A percentile compares a stretch with the other conserved stretches of the same genome.
Conservation (phyloP, 345 rosid species). For the Eucalyptus sp. region DNA sequence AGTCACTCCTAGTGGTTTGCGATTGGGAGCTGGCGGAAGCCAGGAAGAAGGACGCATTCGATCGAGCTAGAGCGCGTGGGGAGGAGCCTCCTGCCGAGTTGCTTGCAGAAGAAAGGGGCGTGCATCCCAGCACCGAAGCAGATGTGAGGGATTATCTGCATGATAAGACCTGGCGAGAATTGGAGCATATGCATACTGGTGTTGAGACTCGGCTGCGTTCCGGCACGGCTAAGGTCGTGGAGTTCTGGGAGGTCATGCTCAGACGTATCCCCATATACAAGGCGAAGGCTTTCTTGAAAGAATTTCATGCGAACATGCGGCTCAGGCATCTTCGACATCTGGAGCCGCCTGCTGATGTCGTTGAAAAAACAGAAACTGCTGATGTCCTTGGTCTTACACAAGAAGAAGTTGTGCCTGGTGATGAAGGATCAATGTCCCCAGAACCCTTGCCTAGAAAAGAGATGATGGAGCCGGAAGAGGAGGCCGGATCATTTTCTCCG, state of each 20-base stretch:
- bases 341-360: constrained; percentile 50
- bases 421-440: constrained; percentile 46
- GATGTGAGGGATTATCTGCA: constrained; percentile 71
- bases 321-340: constrained; percentile 12
- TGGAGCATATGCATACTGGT: constrained; percentile 50
- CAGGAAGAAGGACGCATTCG: constrained; percentile 52
- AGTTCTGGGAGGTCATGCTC: constrained; percentile 91
- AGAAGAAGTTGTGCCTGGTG: neutral
- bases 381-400: neutral
- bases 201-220: constrained; percentile 72
- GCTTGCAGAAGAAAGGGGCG: constrained; percentile 80
- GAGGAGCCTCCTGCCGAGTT: constrained; percentile 47
- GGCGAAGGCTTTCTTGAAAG: constrained; percentile 92
- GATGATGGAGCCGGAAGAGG: constrained; percentile 35
- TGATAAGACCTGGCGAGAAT: constrained; percentile 57
- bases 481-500: constrained; percentile 83
- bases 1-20: constrained; percentile 83
- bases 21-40: constrained; percentile 95
- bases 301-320: constrained; percentile 68
- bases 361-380: constrained; percentile 28
- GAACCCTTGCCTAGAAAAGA: constrained; percentile 24
- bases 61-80: neutral
- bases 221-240: constrained; percentile 86
- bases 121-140: constrained; percentile 75
- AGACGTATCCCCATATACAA: constrained; percentile 75